These are phyloP conservation scores for Knoxia roxburghii DNA, from an alignment of 257 asterid genomes.

Conservation along the genomic window DNA sequence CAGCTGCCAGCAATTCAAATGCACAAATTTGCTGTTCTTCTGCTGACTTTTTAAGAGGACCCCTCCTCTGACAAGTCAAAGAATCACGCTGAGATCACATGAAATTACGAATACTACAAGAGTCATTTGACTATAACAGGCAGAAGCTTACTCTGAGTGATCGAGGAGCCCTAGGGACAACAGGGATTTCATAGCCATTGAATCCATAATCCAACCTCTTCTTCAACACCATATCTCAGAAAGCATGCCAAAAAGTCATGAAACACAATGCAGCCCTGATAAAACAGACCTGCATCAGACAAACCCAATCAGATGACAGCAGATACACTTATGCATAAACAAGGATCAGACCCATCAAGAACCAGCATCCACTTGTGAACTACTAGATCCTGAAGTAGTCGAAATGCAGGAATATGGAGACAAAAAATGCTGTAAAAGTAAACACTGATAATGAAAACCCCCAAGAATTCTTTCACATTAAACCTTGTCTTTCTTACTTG, in stretches of 20 bases:
- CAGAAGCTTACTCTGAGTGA: constrained; percentile 62
- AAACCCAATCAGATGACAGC: not conserved
- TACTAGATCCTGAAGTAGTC: not conserved
- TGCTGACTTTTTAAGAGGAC: constrained; percentile 30
- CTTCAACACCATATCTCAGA: constrained; percentile 69
- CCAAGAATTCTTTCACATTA: not conserved
- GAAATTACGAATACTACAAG: not conserved
- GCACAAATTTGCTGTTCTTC: constrained; percentile 68
- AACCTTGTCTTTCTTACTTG: not conserved
- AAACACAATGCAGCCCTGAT: constrained; percentile 17
- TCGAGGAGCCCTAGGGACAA: constrained; percentile 87
- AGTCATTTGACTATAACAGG: constrained; percentile 3
- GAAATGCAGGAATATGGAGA: not conserved
- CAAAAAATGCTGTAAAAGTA: not conserved
- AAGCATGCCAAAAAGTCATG: constrained; percentile 51
- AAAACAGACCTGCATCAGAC: constrained; percentile 14
- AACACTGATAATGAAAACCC: no score
- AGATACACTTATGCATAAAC: not conserved
- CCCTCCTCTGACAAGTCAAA: constrained; percentile 49
- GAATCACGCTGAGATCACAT: constrained; percentile 1
- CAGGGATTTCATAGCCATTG: constrained; percentile 68
- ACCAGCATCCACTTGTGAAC: not conserved
- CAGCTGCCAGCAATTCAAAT: constrained; percentile 91
- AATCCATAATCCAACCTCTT: constrained; percentile 83
- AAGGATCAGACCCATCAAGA: not conserved